Conservation (phyloP, 2,329 filamentous ascomycete species). For the Colletotrichum cordylinicola region DNA sequence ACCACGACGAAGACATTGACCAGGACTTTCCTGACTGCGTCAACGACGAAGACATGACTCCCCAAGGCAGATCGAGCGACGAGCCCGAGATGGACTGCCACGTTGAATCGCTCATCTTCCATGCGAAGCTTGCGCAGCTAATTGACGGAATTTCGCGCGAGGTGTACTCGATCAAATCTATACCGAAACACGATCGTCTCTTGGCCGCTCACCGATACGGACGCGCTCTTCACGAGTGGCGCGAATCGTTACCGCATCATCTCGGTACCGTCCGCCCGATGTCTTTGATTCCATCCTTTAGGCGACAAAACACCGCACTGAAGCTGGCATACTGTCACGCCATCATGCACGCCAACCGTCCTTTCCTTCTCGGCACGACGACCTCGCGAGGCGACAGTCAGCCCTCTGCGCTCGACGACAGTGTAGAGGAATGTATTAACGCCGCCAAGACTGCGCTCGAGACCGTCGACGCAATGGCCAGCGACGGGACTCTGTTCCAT, state of each 20-base stretch:
- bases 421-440: constrained; percentile 48
- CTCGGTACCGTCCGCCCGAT: constrained; percentile 49
- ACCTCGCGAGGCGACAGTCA: constrained; percentile 41
- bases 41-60: constrained; percentile 62
- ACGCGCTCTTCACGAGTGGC: constrained; percentile 44
- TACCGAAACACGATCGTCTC: constrained; percentile 39
- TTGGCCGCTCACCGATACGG: constrained; percentile 41
- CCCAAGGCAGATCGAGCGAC: constrained; percentile 35
- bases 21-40: constrained; percentile 61
- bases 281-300: constrained; percentile 50
- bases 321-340: constrained; percentile 61
- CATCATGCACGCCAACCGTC: constrained; percentile 60
- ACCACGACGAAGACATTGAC: constrained; percentile 69
- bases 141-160: constrained; percentile 44
- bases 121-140: constrained; percentile 45
- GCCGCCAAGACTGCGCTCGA: constrained; percentile 52
- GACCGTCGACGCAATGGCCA: constrained; percentile 45
- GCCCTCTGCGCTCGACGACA: constrained; percentile 41
- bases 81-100: constrained; percentile 47
- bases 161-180: constrained; percentile 43
- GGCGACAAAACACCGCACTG: constrained; percentile 56
- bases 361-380: constrained; percentile 50
- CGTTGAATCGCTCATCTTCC: constrained; percentile 52
- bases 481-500: constrained; percentile 35
- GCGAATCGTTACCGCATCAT: constrained; percentile 44